Base-by-base conservation (phyloP, 768 basidiomycete species). In the Tulasnella sp. region DNA sequence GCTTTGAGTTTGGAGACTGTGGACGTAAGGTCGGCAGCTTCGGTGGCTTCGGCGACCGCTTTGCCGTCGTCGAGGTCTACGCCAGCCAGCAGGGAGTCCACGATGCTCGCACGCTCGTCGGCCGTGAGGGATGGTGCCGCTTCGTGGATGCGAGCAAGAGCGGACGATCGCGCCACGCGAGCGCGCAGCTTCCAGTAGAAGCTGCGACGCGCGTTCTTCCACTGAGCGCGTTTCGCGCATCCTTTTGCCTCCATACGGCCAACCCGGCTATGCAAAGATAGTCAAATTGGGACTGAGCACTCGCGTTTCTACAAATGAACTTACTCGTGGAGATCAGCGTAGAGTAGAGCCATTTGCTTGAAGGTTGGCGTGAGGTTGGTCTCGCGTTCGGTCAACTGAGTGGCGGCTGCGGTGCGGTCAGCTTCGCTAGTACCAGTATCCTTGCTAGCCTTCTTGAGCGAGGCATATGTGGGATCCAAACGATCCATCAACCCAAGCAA, bases 221-320 rank as follows among this genome's bases (percentile, higher is more conserved):
- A 97, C 48, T 83, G 79, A 27, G 82, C 76, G 19, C 89, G 77
- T 62, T 84, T 85, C 7, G 93, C 93, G 64, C 93, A 93, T 17
- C 90, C 92, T 73, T 97, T 97, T 25, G 93, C 93, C 72, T 96
- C 90, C 92, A 96, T 94, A 49, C 93, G 90, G 49, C 92, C 92
- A 46, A 82, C 79, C 49, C 93, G 90, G 72, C 92, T 94, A 67
- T 59, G 60, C 9, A 38, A 41, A 57, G 19, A 54, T 60, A 53
- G 25, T 50, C 30, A 57, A 44, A 55, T 11, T 11, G 24, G 38
- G 19, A 4, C 49, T 30, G 48, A 11, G 5, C 11, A 49, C n/a
- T n/a, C 31, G 9, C 2, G 5, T 15, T 38, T 38, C 53, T 17
- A 25, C 49, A 46, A 17, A 7, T n/a, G 22, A 41, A 76, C 89